A percentile compares a stretch with the other conserved stretches of the same genome.
Conservation (phyloP, 192 early-diverging fungal genomes). For the Coemansia sp. region DNA sequence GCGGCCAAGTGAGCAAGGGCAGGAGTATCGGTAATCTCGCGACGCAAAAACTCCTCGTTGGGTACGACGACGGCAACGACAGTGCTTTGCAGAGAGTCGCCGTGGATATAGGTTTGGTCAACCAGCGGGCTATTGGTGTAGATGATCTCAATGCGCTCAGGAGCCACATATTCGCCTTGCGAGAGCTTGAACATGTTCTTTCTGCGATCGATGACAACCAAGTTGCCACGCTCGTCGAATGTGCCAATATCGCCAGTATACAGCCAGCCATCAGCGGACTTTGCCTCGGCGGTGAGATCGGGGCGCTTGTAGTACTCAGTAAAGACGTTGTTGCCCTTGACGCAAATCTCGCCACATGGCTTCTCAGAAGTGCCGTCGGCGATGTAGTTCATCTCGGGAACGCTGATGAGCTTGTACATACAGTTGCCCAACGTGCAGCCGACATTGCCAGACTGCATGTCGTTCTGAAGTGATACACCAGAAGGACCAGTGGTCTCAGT, state of each 20-base stretch:
- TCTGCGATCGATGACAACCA: conserved; percentile 80
- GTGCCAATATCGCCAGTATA: conserved; percentile 84
- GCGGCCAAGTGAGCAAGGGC: conserved; percentile 27
- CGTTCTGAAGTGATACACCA: too few species aligned
- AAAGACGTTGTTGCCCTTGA: conserved; percentile 80
- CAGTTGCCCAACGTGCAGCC: conserved; percentile 74
- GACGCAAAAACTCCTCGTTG: conserved; percentile 63
- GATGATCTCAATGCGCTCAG: conserved; percentile 83
- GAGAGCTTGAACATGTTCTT: conserved; percentile 87
- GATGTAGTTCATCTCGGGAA: conserved; percentile 75
- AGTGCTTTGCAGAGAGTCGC: conserved; percentile 76
- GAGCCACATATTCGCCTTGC: conserved; percentile 79
- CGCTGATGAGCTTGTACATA: conserved; percentile 82
- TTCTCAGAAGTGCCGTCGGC: conserved; percentile 46
- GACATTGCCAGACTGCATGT: conserved; percentile 33
- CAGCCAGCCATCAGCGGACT: conserved; percentile 82
- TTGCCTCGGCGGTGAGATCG: conserved; percentile 73
- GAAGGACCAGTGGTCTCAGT: conserved; percentile 72
- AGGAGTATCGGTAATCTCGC: conserved; percentile 45
- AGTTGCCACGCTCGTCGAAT: conserved; percentile 66
- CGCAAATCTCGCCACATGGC: conserved; percentile 83
- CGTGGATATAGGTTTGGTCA: conserved; percentile 75
- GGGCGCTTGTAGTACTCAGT: conserved; percentile 78
- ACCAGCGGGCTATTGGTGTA: conserved; percentile 63
- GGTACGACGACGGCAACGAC: conserved; percentile 82